These are phyloP conservation scores for Lichina pygmaea DNA, from an alignment of 495 filamentous ascomycete genomes.

Conservation along the genomic window DNA sequence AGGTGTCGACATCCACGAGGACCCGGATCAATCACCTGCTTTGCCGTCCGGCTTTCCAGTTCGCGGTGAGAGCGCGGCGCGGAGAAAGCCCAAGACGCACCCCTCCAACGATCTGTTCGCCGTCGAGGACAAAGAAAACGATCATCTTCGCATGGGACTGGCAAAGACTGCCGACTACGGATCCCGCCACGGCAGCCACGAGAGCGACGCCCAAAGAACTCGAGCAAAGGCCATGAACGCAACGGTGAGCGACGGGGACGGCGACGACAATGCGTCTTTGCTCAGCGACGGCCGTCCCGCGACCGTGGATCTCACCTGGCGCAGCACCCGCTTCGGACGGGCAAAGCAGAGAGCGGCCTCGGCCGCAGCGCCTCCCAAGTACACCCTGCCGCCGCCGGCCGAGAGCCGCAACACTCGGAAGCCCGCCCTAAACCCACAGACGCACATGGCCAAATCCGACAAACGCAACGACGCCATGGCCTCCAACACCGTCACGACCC, in stretches of 20 bases:
- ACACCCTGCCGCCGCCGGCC: conserved; percentile 9
- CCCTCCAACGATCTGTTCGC: not conserved
- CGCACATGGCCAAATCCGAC: not conserved
- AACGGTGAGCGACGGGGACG: conserved; percentile 6
- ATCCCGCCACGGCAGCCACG: conserved; percentile 7
- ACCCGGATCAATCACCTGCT: no score
- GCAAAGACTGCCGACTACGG: conserved; percentile 8
- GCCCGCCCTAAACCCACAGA: no score
- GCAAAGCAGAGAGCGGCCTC: conserved; percentile 18
- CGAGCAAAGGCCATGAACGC: no score
- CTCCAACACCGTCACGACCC: not conserved
- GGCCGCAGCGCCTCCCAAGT: conserved; percentile 14
- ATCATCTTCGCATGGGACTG: conserved; percentile 13
- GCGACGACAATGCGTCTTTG: conserved; percentile 26
- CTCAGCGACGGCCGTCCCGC: conserved; percentile 23
- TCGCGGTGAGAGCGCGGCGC: no score
- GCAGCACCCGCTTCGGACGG: conserved; percentile 28
- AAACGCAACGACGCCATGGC: not conserved
- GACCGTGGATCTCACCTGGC: conserved; percentile 17
- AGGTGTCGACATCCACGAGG: no score
- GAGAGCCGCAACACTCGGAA: conserved; percentile 3
- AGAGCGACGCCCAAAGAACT: not conserved
- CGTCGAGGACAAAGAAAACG: conserved; percentile 17
- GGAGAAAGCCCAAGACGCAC: not conserved
- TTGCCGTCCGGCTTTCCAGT: no score